A percentile compares a stretch with the other conserved stretches of the same genome.
phyloP scores from a whole-genome alignment of 2,329 filamentous ascomycete species.

The Ceratocystis diversiconidia region DNA sequence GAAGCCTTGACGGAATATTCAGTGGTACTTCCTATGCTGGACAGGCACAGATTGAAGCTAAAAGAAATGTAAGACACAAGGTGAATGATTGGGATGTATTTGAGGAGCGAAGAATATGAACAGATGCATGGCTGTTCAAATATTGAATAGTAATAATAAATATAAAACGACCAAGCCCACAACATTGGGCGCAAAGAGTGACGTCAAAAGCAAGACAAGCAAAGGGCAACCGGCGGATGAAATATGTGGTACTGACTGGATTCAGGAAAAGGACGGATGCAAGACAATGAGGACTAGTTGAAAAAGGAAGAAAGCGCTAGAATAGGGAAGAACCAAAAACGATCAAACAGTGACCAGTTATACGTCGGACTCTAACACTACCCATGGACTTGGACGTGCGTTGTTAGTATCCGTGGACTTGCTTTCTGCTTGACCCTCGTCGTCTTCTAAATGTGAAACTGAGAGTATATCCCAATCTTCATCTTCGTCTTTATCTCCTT shows the following conservation, averaged over 20 bases:
- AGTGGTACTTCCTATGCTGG: background rate
- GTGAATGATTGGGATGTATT: background rate
- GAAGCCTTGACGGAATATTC: no score
- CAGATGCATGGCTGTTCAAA: background rate
- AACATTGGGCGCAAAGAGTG: background rate
- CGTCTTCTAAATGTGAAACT: background rate
- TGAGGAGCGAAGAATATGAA: background rate
- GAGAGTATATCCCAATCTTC: slow-evolving; percentile 11
- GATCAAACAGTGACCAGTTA: background rate
- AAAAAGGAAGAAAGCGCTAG: background rate
- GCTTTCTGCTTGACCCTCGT: background rate
- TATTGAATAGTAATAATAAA: slow-evolving; percentile 1
- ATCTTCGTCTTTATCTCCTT: slow-evolving; percentile 6
- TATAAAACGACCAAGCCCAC: background rate
- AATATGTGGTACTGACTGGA: slow-evolving; percentile 1
- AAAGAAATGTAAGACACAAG: background rate
- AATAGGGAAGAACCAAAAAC: background rate
- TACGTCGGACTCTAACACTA: slow-evolving; percentile 1
- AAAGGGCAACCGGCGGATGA: background rate
- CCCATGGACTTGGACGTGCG: background rate
- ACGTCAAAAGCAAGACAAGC: background rate
- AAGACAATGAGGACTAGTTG: background rate
- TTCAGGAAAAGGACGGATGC: slow-evolving; percentile 3
- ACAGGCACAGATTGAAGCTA: background rate
- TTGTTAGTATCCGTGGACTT: background rate